A percentile compares a stretch with the other conserved stretches of the same genome.
phyloP scores from a whole-genome alignment of 768 basidiomycete species.

The Tricholoma hemisulphureum region DNA sequence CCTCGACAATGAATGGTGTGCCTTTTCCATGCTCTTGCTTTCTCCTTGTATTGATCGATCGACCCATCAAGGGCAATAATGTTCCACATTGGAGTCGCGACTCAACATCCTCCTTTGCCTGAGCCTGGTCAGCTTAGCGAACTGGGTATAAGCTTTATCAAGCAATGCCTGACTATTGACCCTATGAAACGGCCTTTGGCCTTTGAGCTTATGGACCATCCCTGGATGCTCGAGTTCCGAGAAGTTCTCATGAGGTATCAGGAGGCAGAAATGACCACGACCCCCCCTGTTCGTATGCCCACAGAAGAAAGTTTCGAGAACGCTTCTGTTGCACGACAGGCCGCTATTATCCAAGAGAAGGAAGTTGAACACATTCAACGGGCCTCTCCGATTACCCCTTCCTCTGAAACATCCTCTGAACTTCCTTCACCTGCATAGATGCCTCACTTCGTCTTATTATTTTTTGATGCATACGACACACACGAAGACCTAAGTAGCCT shows the following conservation, averaged over 20 bases:
- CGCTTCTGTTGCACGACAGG: constrained; percentile 54
- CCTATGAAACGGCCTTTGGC: constrained; percentile 82
- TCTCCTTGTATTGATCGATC: not conserved
- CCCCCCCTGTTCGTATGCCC: constrained; percentile 44
- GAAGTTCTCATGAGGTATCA: constrained; percentile 69
- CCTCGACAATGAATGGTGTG: constrained; percentile 97
- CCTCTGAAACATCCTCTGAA: constrained; percentile 18
- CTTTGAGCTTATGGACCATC: constrained; percentile 78
- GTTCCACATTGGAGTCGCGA: constrained; percentile 98
- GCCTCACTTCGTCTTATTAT: not conserved
- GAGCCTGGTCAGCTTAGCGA: constrained; percentile 87
- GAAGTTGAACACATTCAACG: constrained; percentile 56
- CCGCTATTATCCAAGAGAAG: constrained; percentile 55
- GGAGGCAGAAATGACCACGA: constrained; percentile 55
- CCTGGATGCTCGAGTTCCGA: constrained; percentile 86
- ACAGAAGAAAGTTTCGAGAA: constrained; percentile 49
- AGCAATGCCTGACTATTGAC: constrained; percentile 86
- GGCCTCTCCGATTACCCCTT: constrained; percentile 50
- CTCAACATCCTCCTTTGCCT: constrained; percentile 93
- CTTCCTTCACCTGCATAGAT: not conserved
- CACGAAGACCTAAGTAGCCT: constrained; percentile 5
- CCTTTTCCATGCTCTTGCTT: not conserved
- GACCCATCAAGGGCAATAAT: constrained; percentile 83
- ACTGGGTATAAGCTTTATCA: constrained; percentile 90
- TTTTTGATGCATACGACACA: not conserved